Percentiles rank a stretch among this genome's conserved stretches.
Conservation (phyloP, 2,329 filamentous ascomycete genomes). For the Epichloe gansuensis region DNA sequence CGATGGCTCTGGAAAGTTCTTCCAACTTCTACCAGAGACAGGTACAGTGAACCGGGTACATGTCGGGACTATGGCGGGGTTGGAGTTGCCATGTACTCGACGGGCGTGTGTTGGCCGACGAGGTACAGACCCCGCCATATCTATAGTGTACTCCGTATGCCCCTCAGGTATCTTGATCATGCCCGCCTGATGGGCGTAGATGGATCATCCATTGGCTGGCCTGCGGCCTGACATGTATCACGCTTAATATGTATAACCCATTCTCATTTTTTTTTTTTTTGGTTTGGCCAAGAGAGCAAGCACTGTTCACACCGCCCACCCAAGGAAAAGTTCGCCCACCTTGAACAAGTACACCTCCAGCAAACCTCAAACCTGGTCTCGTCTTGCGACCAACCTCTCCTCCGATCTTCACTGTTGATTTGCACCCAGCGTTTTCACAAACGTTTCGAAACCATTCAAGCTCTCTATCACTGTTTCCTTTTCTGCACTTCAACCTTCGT, state of each 20-base stretch:
- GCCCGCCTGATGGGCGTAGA: background rate
- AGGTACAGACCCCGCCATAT: background rate
- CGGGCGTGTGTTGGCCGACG: background rate
- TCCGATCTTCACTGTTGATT: background rate
- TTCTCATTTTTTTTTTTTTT: background rate
- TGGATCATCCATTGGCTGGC: background rate
- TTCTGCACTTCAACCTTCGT: background rate
- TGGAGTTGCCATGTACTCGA: background rate
- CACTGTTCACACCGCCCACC: constrained; percentile 3
- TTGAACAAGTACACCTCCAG: background rate
- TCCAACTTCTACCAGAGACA: constrained; percentile 7
- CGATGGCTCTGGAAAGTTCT: constrained; percentile 12
- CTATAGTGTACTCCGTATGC: background rate
- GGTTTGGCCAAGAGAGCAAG: background rate
- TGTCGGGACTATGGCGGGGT: background rate
- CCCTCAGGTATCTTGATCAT: background rate
- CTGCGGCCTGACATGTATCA: background rate
- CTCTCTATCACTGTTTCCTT: no score
- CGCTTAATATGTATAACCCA: background rate
- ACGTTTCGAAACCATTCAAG: background rate
- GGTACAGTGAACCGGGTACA: background rate
- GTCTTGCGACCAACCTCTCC: background rate
- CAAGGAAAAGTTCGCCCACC: constrained; percentile 1
- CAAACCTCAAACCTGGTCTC: background rate
- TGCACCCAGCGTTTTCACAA: background rate